Percentiles rank a stretch among this genome's conserved stretches.
These are phyloP conservation scores for Skeletonema costatum DNA, from an alignment of 108 stramenopile genomes.

Conservation along the genomic window DNA sequence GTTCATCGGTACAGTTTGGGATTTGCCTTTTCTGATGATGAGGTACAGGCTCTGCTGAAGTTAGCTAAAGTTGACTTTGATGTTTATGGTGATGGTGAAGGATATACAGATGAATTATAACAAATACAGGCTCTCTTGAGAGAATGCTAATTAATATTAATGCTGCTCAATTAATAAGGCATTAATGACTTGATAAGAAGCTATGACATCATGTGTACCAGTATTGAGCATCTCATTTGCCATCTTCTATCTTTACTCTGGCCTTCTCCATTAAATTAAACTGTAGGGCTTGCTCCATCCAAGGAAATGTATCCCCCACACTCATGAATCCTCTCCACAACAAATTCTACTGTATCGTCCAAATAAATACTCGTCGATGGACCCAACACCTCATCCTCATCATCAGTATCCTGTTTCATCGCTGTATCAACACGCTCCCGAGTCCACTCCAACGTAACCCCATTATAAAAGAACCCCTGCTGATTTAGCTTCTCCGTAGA, in stretches of 20 bases:
- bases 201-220: background rate
- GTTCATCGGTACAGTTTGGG: constrained; percentile 55
- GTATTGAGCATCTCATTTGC: background rate
- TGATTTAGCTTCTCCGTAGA: constrained; percentile 43
- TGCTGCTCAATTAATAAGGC: background rate
- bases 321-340: constrained; percentile 45
- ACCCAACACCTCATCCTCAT: constrained; percentile 31
- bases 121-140: background rate
- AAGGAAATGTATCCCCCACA: constrained; percentile 45
- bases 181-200: no score
- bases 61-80: constrained; percentile 44
- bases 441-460: constrained; percentile 38
- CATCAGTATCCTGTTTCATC: background rate
- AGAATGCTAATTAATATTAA: background rate
- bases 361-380: constrained; percentile 51
- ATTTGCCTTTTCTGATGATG: constrained; percentile 52
- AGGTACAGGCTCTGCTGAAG: constrained; percentile 38
- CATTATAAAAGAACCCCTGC: constrained; percentile 45
- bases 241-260: background rate
- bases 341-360: constrained; percentile 50
- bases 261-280: constrained; percentile 10
- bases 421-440: constrained; percentile 29
- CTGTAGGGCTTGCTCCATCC: constrained; percentile 42
- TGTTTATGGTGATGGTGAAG: background rate
- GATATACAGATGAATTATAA: background rate